Conservation (phyloP, 352 stramenopile genomes). For the Phytophthora multivora region DNA sequence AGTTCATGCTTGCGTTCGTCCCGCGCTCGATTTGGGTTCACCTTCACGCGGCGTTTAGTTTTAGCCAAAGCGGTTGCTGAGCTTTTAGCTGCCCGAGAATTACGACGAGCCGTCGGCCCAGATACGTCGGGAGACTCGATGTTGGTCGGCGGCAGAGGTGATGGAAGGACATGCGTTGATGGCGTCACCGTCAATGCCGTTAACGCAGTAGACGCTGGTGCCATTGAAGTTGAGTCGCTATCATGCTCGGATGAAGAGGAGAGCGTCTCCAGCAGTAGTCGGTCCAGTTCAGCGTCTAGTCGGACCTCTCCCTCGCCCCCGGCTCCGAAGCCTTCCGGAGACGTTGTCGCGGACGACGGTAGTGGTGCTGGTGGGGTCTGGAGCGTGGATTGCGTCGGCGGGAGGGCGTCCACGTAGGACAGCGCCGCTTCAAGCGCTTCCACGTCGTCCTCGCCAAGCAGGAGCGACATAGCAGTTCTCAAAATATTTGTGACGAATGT, state of each 20-base stretch:
- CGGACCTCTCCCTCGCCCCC: slow-evolving; percentile 12
- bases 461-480: slow-evolving; percentile 28
- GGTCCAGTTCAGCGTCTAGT: slow-evolving; percentile 31
- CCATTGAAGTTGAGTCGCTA: slow-evolving; percentile 1
- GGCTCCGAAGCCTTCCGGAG: background rate
- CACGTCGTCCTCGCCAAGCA: slow-evolving; percentile 35
- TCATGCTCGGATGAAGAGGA: slow-evolving; percentile 27
- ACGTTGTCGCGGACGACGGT: background rate
- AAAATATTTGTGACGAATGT: background rate
- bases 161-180: slow-evolving; percentile 5
- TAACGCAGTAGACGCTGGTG: background rate
- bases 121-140: slow-evolving; percentile 3
- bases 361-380: background rate
- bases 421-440: slow-evolving; percentile 35
- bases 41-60: slow-evolving; percentile 34
- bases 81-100: slow-evolving; percentile 4
- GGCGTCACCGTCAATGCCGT: background rate
- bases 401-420: slow-evolving; percentile 28
- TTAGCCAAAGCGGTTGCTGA: slow-evolving; percentile 19
- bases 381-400: background rate
- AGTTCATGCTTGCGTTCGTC: slow-evolving; percentile 42
- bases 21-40: slow-evolving; percentile 38
- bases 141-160: slow-evolving; percentile 8
- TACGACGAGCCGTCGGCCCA: background rate
- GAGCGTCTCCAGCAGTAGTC: slow-evolving; percentile 30